These are phyloP conservation scores for Eucalyptus curtisii DNA, from an alignment of 345 rosid genomes.

Conservation along the genomic window DNA sequence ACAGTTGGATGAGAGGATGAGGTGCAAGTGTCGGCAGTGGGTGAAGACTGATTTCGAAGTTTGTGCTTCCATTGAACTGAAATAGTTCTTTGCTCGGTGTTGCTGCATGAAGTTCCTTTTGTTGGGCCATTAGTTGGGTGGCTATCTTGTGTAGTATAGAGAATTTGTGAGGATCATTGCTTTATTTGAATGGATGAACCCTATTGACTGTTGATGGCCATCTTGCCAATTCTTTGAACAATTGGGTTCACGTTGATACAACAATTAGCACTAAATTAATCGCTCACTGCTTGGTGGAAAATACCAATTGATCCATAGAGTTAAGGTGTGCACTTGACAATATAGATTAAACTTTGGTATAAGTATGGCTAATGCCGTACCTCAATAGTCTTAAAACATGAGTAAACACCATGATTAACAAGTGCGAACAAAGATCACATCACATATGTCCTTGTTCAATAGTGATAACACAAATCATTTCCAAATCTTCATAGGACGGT, in stretches of 20 bases:
- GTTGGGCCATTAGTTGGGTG: background rate
- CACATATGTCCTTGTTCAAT: background rate
- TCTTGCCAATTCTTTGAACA: background rate
- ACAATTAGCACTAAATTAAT: background rate
- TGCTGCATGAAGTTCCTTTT: background rate
- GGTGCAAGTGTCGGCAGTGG: background rate
- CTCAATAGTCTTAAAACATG: background rate
- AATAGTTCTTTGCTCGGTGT: background rate
- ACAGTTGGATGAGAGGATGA: background rate
- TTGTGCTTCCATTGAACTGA: background rate
- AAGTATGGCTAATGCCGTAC: background rate
- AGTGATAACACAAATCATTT: background rate
- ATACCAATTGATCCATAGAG: background rate
- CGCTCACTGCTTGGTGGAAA: background rate
- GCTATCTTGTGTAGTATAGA: background rate
- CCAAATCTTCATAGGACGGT: background rate
- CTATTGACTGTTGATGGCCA: background rate
- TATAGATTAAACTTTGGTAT: background rate
- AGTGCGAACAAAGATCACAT: background rate
- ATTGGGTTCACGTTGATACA: background rate
- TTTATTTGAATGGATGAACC: too few relatives aligned
- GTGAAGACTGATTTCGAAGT: background rate
- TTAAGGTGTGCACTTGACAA: background rate
- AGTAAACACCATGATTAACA: background rate
- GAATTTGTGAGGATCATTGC: background rate